phyloP scores from a whole-genome alignment of 371 early-diverging fungal genomes.

The Haplosporangium sp. region DNA sequence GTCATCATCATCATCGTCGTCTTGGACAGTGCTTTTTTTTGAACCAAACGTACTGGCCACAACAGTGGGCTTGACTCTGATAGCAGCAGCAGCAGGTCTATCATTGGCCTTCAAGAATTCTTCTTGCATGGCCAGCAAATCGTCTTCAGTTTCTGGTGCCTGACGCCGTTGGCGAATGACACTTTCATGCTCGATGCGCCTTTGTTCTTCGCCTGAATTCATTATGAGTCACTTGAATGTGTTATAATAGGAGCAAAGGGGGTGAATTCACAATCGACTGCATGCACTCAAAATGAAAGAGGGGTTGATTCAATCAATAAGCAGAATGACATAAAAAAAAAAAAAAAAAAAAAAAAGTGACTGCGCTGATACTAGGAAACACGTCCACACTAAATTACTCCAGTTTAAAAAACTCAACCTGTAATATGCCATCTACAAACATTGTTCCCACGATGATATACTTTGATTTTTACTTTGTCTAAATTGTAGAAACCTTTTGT shows the following conservation, averaged over 20 bases:
- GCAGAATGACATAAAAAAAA: no score
- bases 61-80: slow-evolving; percentile 51
- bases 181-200: slow-evolving; percentile 33
- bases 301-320: no score
- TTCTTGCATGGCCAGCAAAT: slow-evolving; percentile 68
- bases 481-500: no score
- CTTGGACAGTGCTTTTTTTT: slow-evolving; percentile 39
- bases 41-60: slow-evolving; percentile 7
- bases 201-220: slow-evolving; percentile 14
- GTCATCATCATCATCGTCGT: slow-evolving; percentile 46
- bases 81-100: slow-evolving; percentile 63
- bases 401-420: no score
- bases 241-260: neutral
- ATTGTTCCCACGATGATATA: no score
- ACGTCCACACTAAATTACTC: no score
- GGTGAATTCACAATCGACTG: neutral
- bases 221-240: slow-evolving; percentile 4
- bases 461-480: no score
- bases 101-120: slow-evolving; percentile 63
- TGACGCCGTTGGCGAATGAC: slow-evolving; percentile 31
- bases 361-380: neutral
- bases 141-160: slow-evolving; percentile 63
- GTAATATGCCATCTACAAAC: no score
- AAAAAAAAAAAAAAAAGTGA: no score
- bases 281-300: no score